A percentile compares a stretch with the other conserved stretches of the same genome.
These are phyloP conservation scores for Powellomyces hirtus DNA, from an alignment of 192 early-diverging fungal genomes.

Conservation along the genomic window DNA sequence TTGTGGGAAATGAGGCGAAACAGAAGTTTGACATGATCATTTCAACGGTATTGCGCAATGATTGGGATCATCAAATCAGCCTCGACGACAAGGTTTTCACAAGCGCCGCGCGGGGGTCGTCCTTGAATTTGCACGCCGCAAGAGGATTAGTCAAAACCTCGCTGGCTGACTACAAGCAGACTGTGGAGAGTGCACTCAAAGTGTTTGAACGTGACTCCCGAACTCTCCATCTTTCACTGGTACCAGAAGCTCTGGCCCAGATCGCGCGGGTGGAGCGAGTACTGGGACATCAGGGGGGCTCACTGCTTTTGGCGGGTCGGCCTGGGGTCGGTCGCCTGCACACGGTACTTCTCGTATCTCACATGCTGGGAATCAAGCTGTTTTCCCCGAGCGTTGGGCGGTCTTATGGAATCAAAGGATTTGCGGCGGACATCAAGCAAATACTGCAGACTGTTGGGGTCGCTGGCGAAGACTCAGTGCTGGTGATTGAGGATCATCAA, in stretches of 20 bases:
- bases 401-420: slow-evolving; percentile 42
- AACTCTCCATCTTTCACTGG: slow-evolving; percentile 42
- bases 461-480: slow-evolving; percentile 36
- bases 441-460: slow-evolving; percentile 47
- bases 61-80: slow-evolving; percentile 44
- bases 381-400: slow-evolving; percentile 40
- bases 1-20: slow-evolving; percentile 36
- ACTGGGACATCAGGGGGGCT: slow-evolving; percentile 50
- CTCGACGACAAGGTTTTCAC: slow-evolving; percentile 26
- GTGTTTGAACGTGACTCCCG: slow-evolving; percentile 49
- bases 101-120: neutral
- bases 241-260: slow-evolving; percentile 48
- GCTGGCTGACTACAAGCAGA: slow-evolving; percentile 29
- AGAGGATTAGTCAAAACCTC: slow-evolving; percentile 25
- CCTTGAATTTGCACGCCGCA: neutral
- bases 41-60: slow-evolving; percentile 31
- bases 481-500: slow-evolving; percentile 59
- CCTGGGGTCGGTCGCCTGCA: slow-evolving; percentile 48
- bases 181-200: slow-evolving; percentile 31
- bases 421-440: slow-evolving; percentile 49
- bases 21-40: slow-evolving; percentile 43
- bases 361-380: slow-evolving; percentile 43
- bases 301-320: slow-evolving; percentile 49
- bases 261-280: slow-evolving; percentile 47
- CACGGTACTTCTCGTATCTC: slow-evolving; percentile 37